A percentile compares a stretch with the other conserved stretches of the same genome.
Conservation (phyloP, 2,329 filamentous ascomycete genomes). For the Fusarium sp. region DNA sequence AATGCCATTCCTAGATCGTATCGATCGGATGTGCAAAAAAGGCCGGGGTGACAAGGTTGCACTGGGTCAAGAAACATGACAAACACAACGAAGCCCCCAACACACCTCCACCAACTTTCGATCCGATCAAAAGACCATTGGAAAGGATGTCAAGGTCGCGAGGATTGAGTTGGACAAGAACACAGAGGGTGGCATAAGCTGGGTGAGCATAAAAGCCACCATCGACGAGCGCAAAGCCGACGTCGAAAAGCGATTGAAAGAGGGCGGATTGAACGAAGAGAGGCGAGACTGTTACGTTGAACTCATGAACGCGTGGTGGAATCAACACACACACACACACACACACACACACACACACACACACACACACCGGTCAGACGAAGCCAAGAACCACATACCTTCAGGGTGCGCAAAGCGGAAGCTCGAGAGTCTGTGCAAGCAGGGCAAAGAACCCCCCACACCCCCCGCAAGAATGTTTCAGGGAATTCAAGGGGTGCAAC, state of each 20-base stretch:
- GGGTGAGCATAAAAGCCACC: constrained; percentile 1
- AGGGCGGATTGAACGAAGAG: neutral
- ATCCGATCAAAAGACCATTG: no score
- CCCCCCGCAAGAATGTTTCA: neutral
- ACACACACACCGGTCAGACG: neutral
- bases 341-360: no score
- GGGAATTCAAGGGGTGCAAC: constrained; percentile 2
- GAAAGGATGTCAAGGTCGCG: no score
- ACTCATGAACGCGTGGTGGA: neutral
- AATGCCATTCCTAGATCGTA: no score
- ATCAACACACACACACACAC: no score
- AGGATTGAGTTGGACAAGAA: no score
- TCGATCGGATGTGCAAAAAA: no score
- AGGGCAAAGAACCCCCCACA: neutral
- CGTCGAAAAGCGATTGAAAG: neutral
- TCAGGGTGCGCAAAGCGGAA: neutral
- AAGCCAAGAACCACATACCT: constrained; percentile 2
- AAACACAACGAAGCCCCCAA: no score
- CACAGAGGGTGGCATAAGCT: neutral
- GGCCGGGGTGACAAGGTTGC: no score
- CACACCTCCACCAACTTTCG: no score
- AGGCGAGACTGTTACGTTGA: constrained; percentile 1
- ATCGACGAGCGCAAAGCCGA: constrained; percentile 2
- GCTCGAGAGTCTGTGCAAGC: neutral
- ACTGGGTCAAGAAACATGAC: no score